These are phyloP conservation scores for Ophiostoma piceae DNA, from an alignment of 2,329 filamentous ascomycete genomes.

Conservation along the genomic window DNA sequence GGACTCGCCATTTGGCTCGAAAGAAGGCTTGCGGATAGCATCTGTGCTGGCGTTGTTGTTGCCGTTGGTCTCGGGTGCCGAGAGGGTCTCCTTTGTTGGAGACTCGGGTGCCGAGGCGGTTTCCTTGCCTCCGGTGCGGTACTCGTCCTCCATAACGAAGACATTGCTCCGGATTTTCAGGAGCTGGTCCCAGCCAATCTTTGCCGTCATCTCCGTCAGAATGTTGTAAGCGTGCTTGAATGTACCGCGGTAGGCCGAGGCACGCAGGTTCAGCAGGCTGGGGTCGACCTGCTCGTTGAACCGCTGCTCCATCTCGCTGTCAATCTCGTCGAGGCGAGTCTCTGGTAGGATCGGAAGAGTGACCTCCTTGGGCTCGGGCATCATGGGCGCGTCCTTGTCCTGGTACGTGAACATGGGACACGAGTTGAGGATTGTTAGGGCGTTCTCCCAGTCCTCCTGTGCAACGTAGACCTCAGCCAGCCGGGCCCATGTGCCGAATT, in stretches of 20 bases:
- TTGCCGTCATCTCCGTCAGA: conserved; percentile 89
- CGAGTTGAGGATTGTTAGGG: conserved; percentile 90
- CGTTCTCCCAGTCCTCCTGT: conserved; percentile 94
- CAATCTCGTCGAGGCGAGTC: conserved; percentile 90
- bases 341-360: conserved; percentile 82
- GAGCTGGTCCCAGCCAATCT: conserved; percentile 96
- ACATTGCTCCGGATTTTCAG: conserved; percentile 92
- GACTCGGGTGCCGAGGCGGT: conserved; percentile 29
- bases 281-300: conserved; percentile 83
- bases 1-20: conserved; percentile 46
- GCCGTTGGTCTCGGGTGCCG: conserved; percentile 53
- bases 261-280: conserved; percentile 77
- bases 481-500: conserved; percentile 94
- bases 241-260: conserved; percentile 86
- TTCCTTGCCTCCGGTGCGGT: conserved; percentile 78
- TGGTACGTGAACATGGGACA: conserved; percentile 99
- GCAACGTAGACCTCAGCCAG: conserved; percentile 90
- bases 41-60: conserved; percentile 70
- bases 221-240: conserved; percentile 93
- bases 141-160: conserved; percentile 99
- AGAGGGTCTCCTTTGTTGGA: conserved; percentile 37
- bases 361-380: conserved; percentile 88
- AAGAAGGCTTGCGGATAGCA: conserved; percentile 66
- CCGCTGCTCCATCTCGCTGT: conserved; percentile 77
- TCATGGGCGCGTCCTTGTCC: conserved; percentile 90